Percentiles rank a stretch among this genome's conserved stretches.
Evolutionary conservation across 2,329 filamentous ascomycete genomes (phyloP).

Genomic region (Phialemoniopsis sp.): DNA sequence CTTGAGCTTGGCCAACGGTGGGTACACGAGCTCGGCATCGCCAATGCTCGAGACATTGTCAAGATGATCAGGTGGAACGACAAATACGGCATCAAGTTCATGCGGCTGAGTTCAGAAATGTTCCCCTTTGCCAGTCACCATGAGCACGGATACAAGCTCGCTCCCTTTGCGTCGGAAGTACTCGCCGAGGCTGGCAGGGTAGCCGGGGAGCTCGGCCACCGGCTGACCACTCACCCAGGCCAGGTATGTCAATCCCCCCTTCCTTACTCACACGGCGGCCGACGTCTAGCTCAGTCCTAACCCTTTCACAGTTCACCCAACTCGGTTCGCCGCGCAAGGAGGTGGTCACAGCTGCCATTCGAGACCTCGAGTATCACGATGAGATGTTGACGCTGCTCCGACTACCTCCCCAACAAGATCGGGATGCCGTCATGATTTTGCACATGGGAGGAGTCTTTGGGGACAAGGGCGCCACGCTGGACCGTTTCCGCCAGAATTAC

Average conservation of each 20-base stretch:
- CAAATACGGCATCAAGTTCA: constrained; percentile 84
- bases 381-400: constrained; percentile 77
- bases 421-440: constrained; percentile 89
- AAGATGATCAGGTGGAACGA: constrained; percentile 94
- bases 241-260: constrained; percentile 39
- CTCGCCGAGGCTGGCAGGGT: constrained; percentile 74
- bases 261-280: no score
- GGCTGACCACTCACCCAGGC: constrained; percentile 86
- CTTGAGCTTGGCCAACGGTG: constrained; percentile 64
- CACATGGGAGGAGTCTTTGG: constrained; percentile 92
- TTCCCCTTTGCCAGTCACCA: constrained; percentile 92
- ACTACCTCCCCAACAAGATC: constrained; percentile 72
- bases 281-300: no score
- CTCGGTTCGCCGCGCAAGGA: constrained; percentile 75
- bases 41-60: constrained; percentile 76
- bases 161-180: constrained; percentile 74
- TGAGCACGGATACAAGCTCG: constrained; percentile 81
- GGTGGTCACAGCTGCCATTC: constrained; percentile 71
- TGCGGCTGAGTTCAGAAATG: constrained; percentile 92
- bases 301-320: constrained; percentile 67
- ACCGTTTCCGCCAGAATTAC: constrained; percentile 77
- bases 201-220: constrained; percentile 73
- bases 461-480: constrained; percentile 74
- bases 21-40: constrained; percentile 71
- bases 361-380: constrained; percentile 84